Percentiles rank a stretch among this genome's conserved stretches.
Evolutionary conservation across 2,329 filamentous ascomycete genomes (phyloP).

Genomic region (Helicocarpus griseus): DNA sequence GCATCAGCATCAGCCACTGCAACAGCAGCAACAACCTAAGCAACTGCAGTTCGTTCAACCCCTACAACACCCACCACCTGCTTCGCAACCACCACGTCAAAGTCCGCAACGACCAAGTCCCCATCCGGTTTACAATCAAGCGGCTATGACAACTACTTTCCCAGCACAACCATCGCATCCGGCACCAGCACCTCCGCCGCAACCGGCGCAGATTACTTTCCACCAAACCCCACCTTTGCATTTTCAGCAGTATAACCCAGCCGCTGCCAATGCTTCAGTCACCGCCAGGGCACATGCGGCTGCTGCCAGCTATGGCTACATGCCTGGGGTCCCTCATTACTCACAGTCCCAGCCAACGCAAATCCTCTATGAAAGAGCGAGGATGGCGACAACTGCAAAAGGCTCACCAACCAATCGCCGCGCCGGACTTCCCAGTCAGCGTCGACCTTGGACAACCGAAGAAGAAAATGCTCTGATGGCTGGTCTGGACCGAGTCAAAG

Average conservation of each 20-base stretch:
- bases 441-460: conserved; percentile 77
- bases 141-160: conserved; percentile 37
- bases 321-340: conserved; percentile 37
- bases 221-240: conserved; percentile 31
- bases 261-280: conserved; percentile 20
- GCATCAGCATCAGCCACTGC: conserved; percentile 6
- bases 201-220: conserved; percentile 41
- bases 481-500: conserved; percentile 78
- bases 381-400: conserved; percentile 46
- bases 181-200: conserved; percentile 71
- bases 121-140: conserved; percentile 8
- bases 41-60: background rate
- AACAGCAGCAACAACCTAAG: background rate
- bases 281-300: conserved; percentile 23
- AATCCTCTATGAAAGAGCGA: conserved; percentile 48
- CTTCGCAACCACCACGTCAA: background rate
- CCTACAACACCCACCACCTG: background rate
- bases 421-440: conserved; percentile 45
- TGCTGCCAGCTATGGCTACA: conserved; percentile 33
- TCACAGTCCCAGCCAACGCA: conserved; percentile 43
- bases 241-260: conserved; percentile 34
- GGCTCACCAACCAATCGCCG: conserved; percentile 44
- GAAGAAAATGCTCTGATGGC: conserved; percentile 87
- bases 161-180: background rate
- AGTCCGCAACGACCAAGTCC: conserved; percentile 7